These are phyloP conservation scores for Quercus agrifolia DNA, from an alignment of 306 rosid genomes.

Conservation along the genomic window DNA sequence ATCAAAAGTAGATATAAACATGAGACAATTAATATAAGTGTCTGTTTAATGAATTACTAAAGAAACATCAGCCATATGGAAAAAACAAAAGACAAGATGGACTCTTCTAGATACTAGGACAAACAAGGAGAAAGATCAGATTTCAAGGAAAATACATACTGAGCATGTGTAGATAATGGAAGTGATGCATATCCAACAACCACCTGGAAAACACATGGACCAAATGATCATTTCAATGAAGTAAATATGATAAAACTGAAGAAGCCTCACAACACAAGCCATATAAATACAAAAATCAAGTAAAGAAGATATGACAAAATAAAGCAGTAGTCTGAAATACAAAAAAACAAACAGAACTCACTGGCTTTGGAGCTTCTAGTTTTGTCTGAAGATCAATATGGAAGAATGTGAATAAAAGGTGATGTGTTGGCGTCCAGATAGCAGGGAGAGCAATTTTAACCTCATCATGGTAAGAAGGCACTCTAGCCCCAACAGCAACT, in stretches of 20 bases:
- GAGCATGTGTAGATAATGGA: constrained; percentile 90
- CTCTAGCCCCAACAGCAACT: constrained; percentile 85
- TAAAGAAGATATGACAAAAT: constrained; percentile 1
- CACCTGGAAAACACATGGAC: constrained; percentile 53
- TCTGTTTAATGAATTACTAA: background rate
- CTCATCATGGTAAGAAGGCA: constrained; percentile 81
- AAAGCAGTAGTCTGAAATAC: constrained; percentile 10
- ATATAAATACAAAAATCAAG: background rate
- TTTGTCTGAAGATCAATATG: constrained; percentile 96
- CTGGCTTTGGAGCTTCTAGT: constrained; percentile 93
- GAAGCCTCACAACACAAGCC: background rate
- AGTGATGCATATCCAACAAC: constrained; percentile 87
- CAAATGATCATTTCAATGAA: constrained; percentile 26
- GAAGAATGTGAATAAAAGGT: constrained; percentile 82
- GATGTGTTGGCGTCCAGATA: constrained; percentile 87
- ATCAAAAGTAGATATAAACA: background rate
- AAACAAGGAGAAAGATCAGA: constrained; percentile 10
- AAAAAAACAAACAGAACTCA: constrained; percentile 34
- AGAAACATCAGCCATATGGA: constrained; percentile 13
- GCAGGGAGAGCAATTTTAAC: constrained; percentile 95
- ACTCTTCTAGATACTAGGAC: constrained; percentile 1
- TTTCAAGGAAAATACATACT: constrained; percentile 56
- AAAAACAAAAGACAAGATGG: background rate
- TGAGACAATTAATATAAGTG: background rate
- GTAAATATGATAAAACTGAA: constrained; percentile 6